Base-by-base conservation (phyloP, 1,284 basidiomycete genomes). In the Trametes sp. region DNA sequence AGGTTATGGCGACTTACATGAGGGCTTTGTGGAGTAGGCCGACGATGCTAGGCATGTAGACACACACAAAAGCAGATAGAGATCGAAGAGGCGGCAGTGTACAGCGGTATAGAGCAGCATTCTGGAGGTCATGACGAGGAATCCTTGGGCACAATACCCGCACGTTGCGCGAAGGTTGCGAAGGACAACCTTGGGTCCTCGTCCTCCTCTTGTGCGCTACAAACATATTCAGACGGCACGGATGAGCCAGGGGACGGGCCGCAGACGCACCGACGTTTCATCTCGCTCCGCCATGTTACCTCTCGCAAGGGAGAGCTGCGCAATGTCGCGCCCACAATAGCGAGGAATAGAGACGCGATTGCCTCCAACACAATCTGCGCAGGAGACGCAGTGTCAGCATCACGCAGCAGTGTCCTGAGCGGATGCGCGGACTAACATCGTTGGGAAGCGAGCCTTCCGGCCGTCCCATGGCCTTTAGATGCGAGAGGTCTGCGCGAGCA, bases 221-320 rank as follows among this genome's bases (percentile, higher is more conserved):
- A 41, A 14, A 5, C 14, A 56, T 16, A 8, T 35, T 48, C n/a
- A 24, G 28, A 36, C 19, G 1, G 4, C 26, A 19, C 11, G 31
- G 4, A n/a, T n/a, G n/a, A n/a, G n/a, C n/a, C n/a, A n/a, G n/a
- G n/a, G n/a, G n/a, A n/a, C 24, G 33, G n/a, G 24, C 38, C 16
- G 28, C 33, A 69, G n/a, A n/a, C 77, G 62, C 70, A 93, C 93
- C 89, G 83, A 74, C 86, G 89, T 71, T 85, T 86, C 93, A 95
- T 94, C 77, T 95, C 93, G 71, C 90, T 93, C n/a, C 92, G 85
- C 93, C 93, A 95, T 35, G 90, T 89, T 64, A 94, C 90, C 70
- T 93, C 90, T 68, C 89, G 91, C 45, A 94, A 76, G 35, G 83
- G 76, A 3, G 90, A 84, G n/a, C 89, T 82, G 65, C 85, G 88